Conservation (phyloP, 2,329 filamentous ascomycete genomes). For the Botryosphaeria dothidea region DNA sequence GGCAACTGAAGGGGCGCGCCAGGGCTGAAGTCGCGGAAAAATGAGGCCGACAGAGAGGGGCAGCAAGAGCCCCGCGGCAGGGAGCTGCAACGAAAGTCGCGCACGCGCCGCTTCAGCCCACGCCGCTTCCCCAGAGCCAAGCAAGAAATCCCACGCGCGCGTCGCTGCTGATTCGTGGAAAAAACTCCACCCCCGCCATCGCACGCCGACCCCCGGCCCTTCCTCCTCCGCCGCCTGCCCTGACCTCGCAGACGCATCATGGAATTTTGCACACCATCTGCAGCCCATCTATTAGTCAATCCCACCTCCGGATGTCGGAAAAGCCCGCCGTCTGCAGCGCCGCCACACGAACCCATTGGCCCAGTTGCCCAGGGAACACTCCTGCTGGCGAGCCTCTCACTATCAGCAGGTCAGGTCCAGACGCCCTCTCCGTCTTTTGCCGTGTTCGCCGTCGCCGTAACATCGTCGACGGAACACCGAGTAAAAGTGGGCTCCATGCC, state of each 20-base stretch:
- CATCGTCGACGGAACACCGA: constrained; percentile 11
- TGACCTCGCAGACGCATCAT: not conserved
- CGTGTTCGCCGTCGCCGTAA: constrained; percentile 13
- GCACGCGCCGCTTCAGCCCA: constrained; percentile 28
- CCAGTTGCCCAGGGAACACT: not conserved
- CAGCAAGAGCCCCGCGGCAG: constrained; percentile 15
- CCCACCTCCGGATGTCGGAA: not conserved
- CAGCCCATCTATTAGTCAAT: constrained; percentile 12
- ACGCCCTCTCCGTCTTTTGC: not conserved
- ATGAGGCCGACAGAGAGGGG: constrained; percentile 30
- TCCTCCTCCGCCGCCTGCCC: not conserved
- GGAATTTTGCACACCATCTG: not conserved
- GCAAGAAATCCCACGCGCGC: constrained; percentile 24
- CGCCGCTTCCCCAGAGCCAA: constrained; percentile 34
- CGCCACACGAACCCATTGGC: constrained; percentile 4
- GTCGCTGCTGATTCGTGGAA: constrained; percentile 12
- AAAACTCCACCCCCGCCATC: constrained; percentile 1
- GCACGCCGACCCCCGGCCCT: not conserved
- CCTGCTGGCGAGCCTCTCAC: not conserved
- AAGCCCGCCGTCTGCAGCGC: not conserved
- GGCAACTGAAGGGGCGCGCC: not conserved
- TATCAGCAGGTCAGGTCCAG: constrained; percentile 13
- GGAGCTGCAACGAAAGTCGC: constrained; percentile 26
- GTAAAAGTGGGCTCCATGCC: constrained; percentile 32
- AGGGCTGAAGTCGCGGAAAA: constrained; percentile 25